A percentile compares a stretch with the other conserved stretches of the same genome.
Evolutionary conservation across 257 asterid genomes (phyloP).

Genomic region (Nicotiana otophora): DNA sequence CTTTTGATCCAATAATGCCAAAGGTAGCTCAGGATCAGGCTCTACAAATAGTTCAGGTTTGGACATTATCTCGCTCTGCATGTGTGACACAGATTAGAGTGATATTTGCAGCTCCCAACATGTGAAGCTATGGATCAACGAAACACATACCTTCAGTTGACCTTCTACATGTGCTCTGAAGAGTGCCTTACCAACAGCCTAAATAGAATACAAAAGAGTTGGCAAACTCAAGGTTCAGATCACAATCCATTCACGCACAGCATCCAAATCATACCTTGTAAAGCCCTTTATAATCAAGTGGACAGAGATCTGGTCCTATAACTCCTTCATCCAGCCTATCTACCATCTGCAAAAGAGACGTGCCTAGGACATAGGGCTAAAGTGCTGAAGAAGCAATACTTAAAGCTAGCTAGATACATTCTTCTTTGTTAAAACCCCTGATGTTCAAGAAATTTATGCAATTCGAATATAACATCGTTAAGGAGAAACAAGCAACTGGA

Average conservation of each 20-base stretch:
- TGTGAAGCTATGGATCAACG: constrained; percentile 16
- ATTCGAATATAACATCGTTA: background rate
- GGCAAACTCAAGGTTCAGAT: constrained; percentile 14
- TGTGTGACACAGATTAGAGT: constrained; percentile 22
- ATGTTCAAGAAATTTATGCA: background rate
- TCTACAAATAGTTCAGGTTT: constrained; percentile 86
- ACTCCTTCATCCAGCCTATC: constrained; percentile 81
- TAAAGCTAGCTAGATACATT: background rate
- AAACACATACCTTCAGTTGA: constrained; percentile 65
- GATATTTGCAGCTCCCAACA: constrained; percentile 16
- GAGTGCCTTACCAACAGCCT: constrained; percentile 96
- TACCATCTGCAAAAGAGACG: constrained; percentile 56
- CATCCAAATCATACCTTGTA: constrained; percentile 59
- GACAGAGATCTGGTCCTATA: constrained; percentile 54
- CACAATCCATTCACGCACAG: constrained; percentile 14
- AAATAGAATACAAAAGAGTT: constrained; percentile 25
- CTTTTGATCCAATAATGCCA: constrained; percentile 83
- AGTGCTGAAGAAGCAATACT: background rate
- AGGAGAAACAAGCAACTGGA: background rate
- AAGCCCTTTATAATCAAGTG: constrained; percentile 83
- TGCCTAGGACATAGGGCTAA: constrained; percentile 2
- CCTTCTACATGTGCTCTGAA: constrained; percentile 97
- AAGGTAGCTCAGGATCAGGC: constrained; percentile 92
- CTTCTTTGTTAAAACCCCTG: background rate
- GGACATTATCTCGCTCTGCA: constrained; percentile 86